Conservation (phyloP, 768 basidiomycete species). For the Coprinopsis marcescibilis region DNA sequence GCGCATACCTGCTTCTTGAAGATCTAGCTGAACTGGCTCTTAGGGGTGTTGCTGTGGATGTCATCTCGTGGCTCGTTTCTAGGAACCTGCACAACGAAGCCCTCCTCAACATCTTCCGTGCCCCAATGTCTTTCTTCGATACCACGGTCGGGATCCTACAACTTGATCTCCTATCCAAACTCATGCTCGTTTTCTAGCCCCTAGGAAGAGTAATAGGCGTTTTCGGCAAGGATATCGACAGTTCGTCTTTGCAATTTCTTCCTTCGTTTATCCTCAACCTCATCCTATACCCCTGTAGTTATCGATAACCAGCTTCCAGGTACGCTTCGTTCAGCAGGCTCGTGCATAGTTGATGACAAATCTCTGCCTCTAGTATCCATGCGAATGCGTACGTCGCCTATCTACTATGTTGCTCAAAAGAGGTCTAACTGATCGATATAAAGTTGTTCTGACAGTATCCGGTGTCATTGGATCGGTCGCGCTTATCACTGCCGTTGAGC, state of each 20-base stretch:
- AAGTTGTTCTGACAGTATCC: conserved; percentile 46
- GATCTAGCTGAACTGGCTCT: not conserved
- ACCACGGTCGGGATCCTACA: conserved; percentile 44
- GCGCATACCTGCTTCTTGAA: not conserved
- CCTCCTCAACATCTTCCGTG: conserved; percentile 53
- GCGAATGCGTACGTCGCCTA: conserved; percentile 44
- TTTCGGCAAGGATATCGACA: conserved; percentile 64
- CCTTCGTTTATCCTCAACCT: not conserved
- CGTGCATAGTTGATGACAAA: too few relatives aligned
- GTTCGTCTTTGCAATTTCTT: conserved; percentile 24
- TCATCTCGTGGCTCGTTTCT: conserved; percentile 55
- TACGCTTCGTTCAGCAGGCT: too few relatives aligned
- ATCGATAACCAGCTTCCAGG: conserved; percentile 58
- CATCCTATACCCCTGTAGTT: conserved; percentile 23
- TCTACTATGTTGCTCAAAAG: not conserved
- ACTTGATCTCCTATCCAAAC: not conserved
- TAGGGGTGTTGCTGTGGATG: conserved; percentile 50
- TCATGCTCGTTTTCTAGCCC: conserved; percentile 31
- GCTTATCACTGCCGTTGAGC: conserved; percentile 52
- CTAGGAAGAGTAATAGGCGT: conserved; percentile 56
- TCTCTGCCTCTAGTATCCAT: too few relatives aligned
- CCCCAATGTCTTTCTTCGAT: conserved; percentile 78
- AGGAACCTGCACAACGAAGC: conserved; percentile 56
- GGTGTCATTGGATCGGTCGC: conserved; percentile 46
- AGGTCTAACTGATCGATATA: not conserved